Evolutionary conservation across 2,329 filamentous ascomycete species (phyloP), one percentile per base, ranked within the genome.

Genomic region (Aspergillus sclerotialis): DNA sequence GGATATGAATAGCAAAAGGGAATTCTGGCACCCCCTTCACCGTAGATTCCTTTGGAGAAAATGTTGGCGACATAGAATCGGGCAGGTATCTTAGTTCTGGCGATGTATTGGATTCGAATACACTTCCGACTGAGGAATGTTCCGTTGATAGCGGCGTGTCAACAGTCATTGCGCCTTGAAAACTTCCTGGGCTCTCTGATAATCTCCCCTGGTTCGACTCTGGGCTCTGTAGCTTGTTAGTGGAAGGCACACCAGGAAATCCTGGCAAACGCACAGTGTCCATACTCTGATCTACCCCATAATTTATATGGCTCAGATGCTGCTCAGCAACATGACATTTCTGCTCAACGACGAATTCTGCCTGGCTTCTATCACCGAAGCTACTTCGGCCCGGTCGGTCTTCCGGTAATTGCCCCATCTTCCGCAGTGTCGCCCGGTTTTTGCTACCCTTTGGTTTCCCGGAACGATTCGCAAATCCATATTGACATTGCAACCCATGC

Each of bases 391-490:
- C 7, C 47, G 40, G 33, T 56, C 53, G 15, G 2, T 53, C 45
- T 31, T 57, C 55, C 34, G 55, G 58, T 18, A 62, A 42, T 32
- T 58, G 55, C 5, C 58, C 58, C 23, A 62, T 24, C 25, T 60
- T 61, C 37, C 52, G 49, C 14, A 62, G 37, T 4, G 59, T 62
- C 3, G 59, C 55, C 28, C 57, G 48, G 35, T 62, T 62, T 33
- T 61, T 61, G 41, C 58, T 62, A 6, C 59, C 59, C 35, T 62
- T 62, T 10, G 59, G 59, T 38, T 62, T 62, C 5, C 59, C 59
- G 12, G 59, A 61, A 16, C 59, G 56, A 37, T 60, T 61, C 29
- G 59, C 59, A 33, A 58, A 52, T 23, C 58, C 53, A 36, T 62
- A 61, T 39, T 53, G 54, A 36, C 59, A 62, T 30, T 52, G 50